Evolutionary conservation across 176 grass and related monocot genomes (phyloP).

Genomic region (Carex littledalei): DNA sequence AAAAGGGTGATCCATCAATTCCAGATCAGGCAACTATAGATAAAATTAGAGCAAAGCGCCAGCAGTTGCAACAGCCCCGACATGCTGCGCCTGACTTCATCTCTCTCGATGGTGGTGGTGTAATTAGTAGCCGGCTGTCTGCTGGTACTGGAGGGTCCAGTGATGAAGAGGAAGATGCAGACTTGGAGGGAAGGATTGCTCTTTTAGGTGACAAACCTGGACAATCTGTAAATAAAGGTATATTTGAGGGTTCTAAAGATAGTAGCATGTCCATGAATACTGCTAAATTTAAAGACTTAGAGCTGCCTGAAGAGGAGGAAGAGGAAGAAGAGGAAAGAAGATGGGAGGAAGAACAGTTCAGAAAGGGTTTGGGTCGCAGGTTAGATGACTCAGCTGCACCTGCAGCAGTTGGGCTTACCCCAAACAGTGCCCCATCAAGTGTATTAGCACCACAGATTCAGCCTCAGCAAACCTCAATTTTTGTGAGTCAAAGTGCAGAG

Average conservation of each 20-base stretch:
- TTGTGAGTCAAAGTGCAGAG: conserved; percentile 43
- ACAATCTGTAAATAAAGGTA: conserved; percentile 37
- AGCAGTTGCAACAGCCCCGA: conserved; percentile 71
- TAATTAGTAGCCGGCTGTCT: conserved; percentile 57
- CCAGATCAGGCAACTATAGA: conserved; percentile 79
- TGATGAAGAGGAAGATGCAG: conserved; percentile 72
- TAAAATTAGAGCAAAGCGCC: conserved; percentile 76
- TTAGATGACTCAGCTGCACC: conserved; percentile 53
- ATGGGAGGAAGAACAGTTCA: conserved; percentile 95
- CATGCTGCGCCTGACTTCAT: conserved; percentile 75
- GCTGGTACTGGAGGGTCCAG: conserved; percentile 54
- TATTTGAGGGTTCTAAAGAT: conserved; percentile 44
- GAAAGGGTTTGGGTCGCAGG: conserved; percentile 69
- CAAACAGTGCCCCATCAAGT: conserved; percentile 26
- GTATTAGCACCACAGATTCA: conserved; percentile 28
- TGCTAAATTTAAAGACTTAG: conserved; percentile 33
- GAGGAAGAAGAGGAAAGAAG: conserved; percentile 86
- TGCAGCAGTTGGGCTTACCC: conserved; percentile 14
- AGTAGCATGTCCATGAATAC: conserved; percentile 30
- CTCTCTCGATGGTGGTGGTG: conserved; percentile 63
- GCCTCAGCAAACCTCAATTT: conserved; percentile 42
- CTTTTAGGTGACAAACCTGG: conserved; percentile 39
- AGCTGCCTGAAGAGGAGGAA: conserved; percentile 38
- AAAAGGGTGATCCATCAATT: conserved; percentile 41
- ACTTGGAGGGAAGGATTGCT: conserved; percentile 52